These are phyloP conservation scores for Solanum medicagineum DNA, from an alignment of 257 asterid genomes.

Conservation along the genomic window DNA sequence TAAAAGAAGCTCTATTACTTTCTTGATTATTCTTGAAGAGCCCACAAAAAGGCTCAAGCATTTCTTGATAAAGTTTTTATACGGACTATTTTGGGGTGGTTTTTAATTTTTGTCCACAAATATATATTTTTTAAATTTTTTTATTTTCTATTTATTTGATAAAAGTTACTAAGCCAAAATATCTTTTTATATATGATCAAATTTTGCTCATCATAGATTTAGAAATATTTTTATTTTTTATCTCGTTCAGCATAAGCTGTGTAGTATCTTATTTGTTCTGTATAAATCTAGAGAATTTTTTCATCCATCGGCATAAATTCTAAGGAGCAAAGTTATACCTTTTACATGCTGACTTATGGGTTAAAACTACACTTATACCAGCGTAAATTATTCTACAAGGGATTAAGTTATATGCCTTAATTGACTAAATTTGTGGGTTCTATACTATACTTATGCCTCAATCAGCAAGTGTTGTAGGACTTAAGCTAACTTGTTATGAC, in stretches of 20 bases:
- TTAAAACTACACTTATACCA: not conserved
- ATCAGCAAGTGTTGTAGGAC: not conserved
- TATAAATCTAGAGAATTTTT: too few species aligned
- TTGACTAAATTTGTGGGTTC: not conserved
- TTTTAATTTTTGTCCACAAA: too few species aligned
- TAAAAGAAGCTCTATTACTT: not conserved
- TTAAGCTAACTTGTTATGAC: not conserved
- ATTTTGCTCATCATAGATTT: not conserved
- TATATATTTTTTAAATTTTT: not conserved
- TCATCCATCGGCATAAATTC: not conserved
- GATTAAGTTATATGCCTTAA: not conserved
- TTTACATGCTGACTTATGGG: too few species aligned
- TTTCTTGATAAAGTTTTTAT: not conserved
- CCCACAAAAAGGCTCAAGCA: conserved; percentile 22
- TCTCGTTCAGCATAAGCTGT: not conserved
- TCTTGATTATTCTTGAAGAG: conserved; percentile 2
- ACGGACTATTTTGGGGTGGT: not conserved
- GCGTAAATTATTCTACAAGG: too few species aligned
- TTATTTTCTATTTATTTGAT: not conserved
- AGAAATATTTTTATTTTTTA: not conserved
- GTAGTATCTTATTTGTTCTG: too few species aligned
- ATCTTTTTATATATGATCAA: not conserved
- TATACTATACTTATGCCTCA: not conserved
- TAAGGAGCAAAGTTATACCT: not conserved
- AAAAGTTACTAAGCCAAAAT: not conserved